Evolutionary conservation across 371 early-diverging fungal genomes (phyloP).

Genomic region (Gilbertella persicaria): DNA sequence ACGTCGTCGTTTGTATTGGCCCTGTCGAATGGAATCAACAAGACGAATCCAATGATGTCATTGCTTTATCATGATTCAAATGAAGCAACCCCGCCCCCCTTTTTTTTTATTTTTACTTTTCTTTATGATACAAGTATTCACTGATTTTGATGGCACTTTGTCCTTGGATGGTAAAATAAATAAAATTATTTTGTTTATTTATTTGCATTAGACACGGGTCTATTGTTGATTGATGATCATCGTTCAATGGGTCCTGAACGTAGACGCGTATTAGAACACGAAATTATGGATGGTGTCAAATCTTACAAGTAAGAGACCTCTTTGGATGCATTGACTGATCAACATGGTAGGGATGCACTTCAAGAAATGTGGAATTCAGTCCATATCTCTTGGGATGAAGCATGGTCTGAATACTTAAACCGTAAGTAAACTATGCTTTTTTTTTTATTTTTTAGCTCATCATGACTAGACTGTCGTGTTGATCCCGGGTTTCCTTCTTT

Average conservation of each 20-base stretch:
- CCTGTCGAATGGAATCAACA: slow-evolving; percentile 6
- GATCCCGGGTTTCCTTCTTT: slow-evolving; percentile 59
- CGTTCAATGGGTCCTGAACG: slow-evolving; percentile 44
- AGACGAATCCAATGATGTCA: too few species aligned
- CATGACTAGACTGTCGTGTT: slow-evolving; percentile 29
- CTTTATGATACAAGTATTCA: slow-evolving; percentile 49
- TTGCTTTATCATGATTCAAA: slow-evolving; percentile 2
- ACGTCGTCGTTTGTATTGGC: slow-evolving; percentile 16
- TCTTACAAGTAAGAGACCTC: slow-evolving; percentile 35
- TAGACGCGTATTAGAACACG: slow-evolving; percentile 44
- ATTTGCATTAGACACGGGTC: slow-evolving; percentile 36
- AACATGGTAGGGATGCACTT: slow-evolving; percentile 35
- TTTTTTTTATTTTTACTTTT: too few species aligned
- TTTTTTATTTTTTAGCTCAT: background rate
- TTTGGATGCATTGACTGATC: background rate
- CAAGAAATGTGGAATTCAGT: slow-evolving; percentile 64
- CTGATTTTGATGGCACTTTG: slow-evolving; percentile 55
- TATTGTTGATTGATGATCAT: slow-evolving; percentile 46
- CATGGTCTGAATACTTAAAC: slow-evolving; percentile 53
- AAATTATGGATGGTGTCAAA: slow-evolving; percentile 38
- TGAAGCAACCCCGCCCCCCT: too few species aligned
- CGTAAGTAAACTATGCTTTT: slow-evolving; percentile 20
- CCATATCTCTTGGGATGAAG: slow-evolving; percentile 61
- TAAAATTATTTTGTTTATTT: background rate
- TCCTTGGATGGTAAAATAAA: slow-evolving; percentile 39